Base-by-base conservation (phyloP, 177 flowering plant species). In the Vitis hybrid region DNA sequence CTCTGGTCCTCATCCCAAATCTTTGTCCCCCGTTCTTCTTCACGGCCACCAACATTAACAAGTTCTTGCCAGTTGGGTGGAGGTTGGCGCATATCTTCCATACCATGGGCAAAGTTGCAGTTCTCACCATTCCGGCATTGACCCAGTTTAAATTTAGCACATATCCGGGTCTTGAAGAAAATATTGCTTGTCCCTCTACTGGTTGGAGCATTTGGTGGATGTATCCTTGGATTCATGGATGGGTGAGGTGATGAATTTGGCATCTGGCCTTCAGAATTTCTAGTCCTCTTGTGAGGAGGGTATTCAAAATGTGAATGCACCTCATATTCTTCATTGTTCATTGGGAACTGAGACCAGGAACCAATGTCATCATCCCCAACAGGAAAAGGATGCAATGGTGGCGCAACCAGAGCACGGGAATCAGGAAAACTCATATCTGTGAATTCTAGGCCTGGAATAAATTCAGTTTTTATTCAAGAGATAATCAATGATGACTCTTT, bases 71-170 rank as follows among this genome's bases (percentile, higher is more conserved):
- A 95, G 66, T 95, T 90, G 2, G 89, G 89, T 0, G 96, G 97
- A 4, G 96, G 94, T 52, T 82, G 84, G 29, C 97, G 75, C 74
- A 93, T 45, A 65, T 95, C 98, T 22, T 87, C 91, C 2, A 70
- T 20, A 5, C 99, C 98, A 75, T 95, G 99, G n/a, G 99, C 99
- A 71, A 85, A 95, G 69, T 88, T 89, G 78, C 99, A 95, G 67
- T 67, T 76, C 53, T 79, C 84, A 7, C 94, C 94, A 70, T 89
- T 90, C 14, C 86, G 80, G 55, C 98, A 93, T 7, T 56, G 66
- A 0, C 92, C 94, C 3, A 49, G 19, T 52, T 65, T 75, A 68
- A 91, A 95, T 55, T 79, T 93, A 0, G 85, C 84, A 59, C 99
- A 95, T 48, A 87, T 64, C 12, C 92, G 79, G 5, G 99, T 95